These are phyloP conservation scores for Nitzschia sp. DNA, from an alignment of 108 stramenopile genomes.

Conservation along the genomic window DNA sequence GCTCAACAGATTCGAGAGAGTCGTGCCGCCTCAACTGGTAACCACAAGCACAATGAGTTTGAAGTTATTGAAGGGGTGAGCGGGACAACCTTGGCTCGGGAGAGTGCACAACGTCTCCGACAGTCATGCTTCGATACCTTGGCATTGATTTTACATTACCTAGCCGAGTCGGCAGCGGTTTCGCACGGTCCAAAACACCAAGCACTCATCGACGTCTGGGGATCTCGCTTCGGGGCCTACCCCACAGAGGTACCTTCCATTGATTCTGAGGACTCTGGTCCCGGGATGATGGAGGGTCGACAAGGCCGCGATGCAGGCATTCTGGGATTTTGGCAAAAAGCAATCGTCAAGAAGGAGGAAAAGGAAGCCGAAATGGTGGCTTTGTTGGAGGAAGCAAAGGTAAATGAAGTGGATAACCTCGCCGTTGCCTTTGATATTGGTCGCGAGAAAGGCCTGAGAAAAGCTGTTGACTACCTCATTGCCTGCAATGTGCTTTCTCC, in stretches of 20 bases:
- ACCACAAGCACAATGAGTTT: slow-evolving; percentile 9
- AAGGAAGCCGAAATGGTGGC: background rate
- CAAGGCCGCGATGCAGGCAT: slow-evolving; percentile 42
- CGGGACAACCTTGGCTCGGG: slow-evolving; percentile 46
- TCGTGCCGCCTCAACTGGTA: slow-evolving; percentile 22
- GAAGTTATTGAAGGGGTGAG: slow-evolving; percentile 27
- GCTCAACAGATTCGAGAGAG: slow-evolving; percentile 57
- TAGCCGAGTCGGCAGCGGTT: slow-evolving; percentile 33
- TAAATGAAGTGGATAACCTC: slow-evolving; percentile 24
- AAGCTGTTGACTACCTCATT: slow-evolving; percentile 91
- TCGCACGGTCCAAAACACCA: slow-evolving; percentile 26
- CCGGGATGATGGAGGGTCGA: background rate
- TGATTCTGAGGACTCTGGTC: slow-evolving; percentile 4
- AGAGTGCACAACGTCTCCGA: slow-evolving; percentile 65
- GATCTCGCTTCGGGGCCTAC: background rate
- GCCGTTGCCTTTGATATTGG: slow-evolving; percentile 77
- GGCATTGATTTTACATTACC: slow-evolving; percentile 45
- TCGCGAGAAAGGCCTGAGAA: slow-evolving; percentile 80
- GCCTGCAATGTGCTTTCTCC: slow-evolving; percentile 85
- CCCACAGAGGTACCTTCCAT: background rate
- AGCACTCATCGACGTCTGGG: slow-evolving; percentile 35
- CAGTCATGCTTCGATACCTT: slow-evolving; percentile 69
- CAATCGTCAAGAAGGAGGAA: slow-evolving; percentile 2
- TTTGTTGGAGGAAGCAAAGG: background rate
- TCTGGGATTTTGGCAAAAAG: slow-evolving; percentile 57